Conservation (phyloP, 2,329 filamentous ascomycete species). For the Exophiala aquamarina region DNA sequence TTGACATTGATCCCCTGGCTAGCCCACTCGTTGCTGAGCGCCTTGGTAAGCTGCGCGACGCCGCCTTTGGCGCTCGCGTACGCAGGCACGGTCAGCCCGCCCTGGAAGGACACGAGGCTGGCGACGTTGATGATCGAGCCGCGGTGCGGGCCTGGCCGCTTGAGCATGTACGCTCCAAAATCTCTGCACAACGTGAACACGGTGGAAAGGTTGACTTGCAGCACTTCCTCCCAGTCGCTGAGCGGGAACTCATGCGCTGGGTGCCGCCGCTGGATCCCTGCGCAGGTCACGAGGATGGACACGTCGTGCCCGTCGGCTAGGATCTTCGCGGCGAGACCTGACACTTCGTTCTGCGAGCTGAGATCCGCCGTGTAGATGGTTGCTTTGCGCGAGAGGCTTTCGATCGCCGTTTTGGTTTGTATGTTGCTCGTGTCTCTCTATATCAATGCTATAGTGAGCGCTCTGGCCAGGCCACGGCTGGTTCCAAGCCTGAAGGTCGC, state of each 20-base stretch:
- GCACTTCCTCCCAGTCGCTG: conserved; percentile 73
- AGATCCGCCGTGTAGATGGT: conserved; percentile 48
- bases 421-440: conserved; percentile 53
- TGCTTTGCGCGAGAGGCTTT: conserved; percentile 39
- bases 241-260: conserved; percentile 73
- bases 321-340: conserved; percentile 40
- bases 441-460: neutral
- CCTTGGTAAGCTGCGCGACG: conserved; percentile 80
- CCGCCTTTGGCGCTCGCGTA: conserved; percentile 86
- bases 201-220: conserved; percentile 82
- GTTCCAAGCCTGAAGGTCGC: neutral
- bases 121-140: conserved; percentile 75
- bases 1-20: conserved; percentile 77
- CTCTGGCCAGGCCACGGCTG: neutral
- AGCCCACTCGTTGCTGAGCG: conserved; percentile 83
- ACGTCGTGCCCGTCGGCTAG: conserved; percentile 54
- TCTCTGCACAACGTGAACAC: conserved; percentile 80
- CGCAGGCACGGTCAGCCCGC: conserved; percentile 82
- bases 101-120: conserved; percentile 78
- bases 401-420: conserved; percentile 39
- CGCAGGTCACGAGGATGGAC: conserved; percentile 81
- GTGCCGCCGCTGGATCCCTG: conserved; percentile 80
- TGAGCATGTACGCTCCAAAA: conserved; percentile 75
- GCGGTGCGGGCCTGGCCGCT: conserved; percentile 41
- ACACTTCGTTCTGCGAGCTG: conserved; percentile 40